Base-by-base conservation (phyloP, 306 rosid genomes). In the Ammopiptanthus mongolicus region DNA sequence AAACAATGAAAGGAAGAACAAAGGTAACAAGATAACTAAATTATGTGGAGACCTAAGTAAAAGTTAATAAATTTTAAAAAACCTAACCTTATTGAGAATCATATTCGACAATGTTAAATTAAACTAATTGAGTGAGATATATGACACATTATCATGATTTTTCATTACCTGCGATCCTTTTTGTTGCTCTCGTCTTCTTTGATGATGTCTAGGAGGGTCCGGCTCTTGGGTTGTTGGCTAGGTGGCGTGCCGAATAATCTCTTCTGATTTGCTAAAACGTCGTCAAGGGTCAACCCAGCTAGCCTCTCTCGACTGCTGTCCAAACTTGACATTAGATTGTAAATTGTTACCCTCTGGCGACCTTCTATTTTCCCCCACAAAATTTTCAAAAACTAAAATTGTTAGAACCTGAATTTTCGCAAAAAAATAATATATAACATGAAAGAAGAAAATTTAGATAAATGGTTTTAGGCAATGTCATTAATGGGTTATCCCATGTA, bases 291-390 rank as follows among this genome's bases (percentile, higher is more conserved):
- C 81, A 87, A 84, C 44, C 96, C 90, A 5, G 89, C 67, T 13
- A 78, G 70, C 61, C 52, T 23, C 36, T 78, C 77, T 44, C 89
- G 79, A 44, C 84, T 60, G 86, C 81, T 82, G 19, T 84, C 79
- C 0, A 61, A 80, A 15, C 87, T 88, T 56, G 91, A 85, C 97
- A 95, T 91, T 86, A 90, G 93, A 28, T 95, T 97, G 52, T 78
- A 80, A 46, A 91, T 83, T 37, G 89, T 85, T 33, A 82, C 5
- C 69, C 89, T 86, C 88, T 81, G 87, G 84, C 83, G 82, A 86
- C 89, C 84, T 87, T 85, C 90, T 81, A 85, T 79, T 29, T 15
- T 8, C 17, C 19, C 15, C 28, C 25, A 10, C 42, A 41, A 15
- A 10, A 15, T 1, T 12, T 42, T 12, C 6, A 0, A 36, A 2